Percentiles rank a stretch among this genome's conserved stretches.
Conservation (phyloP, 2,329 filamentous ascomycete species). For the Monosporascus sp. region DNA sequence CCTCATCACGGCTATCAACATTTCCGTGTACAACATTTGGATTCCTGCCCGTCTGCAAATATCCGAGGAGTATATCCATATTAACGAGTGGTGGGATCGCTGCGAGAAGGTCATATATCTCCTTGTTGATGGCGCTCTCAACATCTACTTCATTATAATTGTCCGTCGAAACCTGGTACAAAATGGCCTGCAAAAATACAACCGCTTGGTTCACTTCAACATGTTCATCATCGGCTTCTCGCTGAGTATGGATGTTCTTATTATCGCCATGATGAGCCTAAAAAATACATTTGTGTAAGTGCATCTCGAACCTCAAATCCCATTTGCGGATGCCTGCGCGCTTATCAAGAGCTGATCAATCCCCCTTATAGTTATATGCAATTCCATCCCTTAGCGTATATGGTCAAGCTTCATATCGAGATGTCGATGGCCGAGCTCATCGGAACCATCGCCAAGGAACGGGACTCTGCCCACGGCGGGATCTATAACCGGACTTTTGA, state of each 20-base stretch:
- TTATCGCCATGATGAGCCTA: constrained; percentile 40
- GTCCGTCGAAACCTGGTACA: constrained; percentile 40
- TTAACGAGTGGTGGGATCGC: constrained; percentile 49
- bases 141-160: constrained; percentile 43
- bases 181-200: constrained; percentile 44
- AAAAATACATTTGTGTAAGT: constrained; percentile 36
- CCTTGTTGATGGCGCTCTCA: constrained; percentile 42
- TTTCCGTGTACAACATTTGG: constrained; percentile 50
- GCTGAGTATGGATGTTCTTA: constrained; percentile 36
- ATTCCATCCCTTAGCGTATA: constrained; percentile 47
- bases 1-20: constrained; percentile 44
- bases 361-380: constrained; percentile 34
- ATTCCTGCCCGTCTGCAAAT: constrained; percentile 45
- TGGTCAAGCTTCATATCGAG: constrained; percentile 51
- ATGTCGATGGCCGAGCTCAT: constrained; percentile 50
- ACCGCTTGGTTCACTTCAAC: constrained; percentile 40
- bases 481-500: too few species aligned
- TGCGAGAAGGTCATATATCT: constrained; percentile 47
- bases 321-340: too few species aligned
- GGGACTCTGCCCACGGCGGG: too few species aligned
- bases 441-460: constrained; percentile 25
- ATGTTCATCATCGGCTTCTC: constrained; percentile 40
- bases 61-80: constrained; percentile 32
- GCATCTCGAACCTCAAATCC: background rate
- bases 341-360: too few species aligned